A percentile compares a stretch with the other conserved stretches of the same genome.
phyloP scores from a whole-genome alignment of 306 rosid genomes.

The Psophocarpus tetragonolobus region DNA sequence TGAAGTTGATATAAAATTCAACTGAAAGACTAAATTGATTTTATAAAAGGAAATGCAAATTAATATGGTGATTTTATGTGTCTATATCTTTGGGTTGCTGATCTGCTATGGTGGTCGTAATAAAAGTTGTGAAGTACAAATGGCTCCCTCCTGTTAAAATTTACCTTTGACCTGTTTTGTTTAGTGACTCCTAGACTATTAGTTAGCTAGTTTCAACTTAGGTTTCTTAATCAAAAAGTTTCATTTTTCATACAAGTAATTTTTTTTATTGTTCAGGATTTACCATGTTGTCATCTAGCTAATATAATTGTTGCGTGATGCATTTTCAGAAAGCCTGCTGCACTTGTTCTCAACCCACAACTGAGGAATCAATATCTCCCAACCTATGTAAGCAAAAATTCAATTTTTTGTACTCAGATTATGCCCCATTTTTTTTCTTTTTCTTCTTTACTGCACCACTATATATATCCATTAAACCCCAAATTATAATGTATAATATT shows the following conservation, averaged over 20 bases:
- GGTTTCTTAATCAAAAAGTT: background rate
- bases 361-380: conserved; percentile 84
- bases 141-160: conserved; percentile 10
- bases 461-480: background rate
- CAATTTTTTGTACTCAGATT: conserved; percentile 14
- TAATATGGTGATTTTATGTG: background rate
- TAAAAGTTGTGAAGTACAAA: background rate
- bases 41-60: background rate
- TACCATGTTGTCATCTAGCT: conserved; percentile 21
- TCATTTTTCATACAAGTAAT: background rate
- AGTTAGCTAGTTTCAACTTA: background rate
- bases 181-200: background rate
- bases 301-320: conserved; percentile 16
- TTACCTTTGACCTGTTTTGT: background rate
- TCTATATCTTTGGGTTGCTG: conserved; percentile 7
- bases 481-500: background rate
- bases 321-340: conserved; percentile 86
- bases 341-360: conserved; percentile 74
- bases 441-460: background rate
- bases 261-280: conserved; percentile 3
- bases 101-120: conserved; percentile 24
- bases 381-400: conserved; percentile 76
- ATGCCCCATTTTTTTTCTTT: background rate
- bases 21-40: background rate
- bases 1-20: background rate